phyloP scores from a whole-genome alignment of 768 basidiomycete genomes.

The Plicaturopsis crispa region DNA sequence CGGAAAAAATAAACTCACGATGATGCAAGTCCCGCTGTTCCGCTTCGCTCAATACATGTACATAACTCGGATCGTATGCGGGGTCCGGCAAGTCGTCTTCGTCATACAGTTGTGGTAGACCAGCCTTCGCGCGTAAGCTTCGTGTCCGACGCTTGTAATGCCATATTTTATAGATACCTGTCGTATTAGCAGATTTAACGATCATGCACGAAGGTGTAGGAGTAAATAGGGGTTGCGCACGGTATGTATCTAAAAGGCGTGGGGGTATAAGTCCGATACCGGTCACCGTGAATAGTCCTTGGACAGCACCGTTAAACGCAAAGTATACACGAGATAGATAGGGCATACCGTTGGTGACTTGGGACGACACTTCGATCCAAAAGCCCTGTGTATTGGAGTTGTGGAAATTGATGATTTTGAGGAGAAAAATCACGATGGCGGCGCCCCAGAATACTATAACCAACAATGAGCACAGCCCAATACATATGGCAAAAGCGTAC shows the following conservation, averaged over 20 bases:
- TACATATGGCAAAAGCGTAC: constrained; percentile 9
- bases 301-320: neutral
- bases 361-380: constrained; percentile 76
- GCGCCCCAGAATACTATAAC: constrained; percentile 76
- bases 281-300: constrained; percentile 73
- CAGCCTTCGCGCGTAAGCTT: constrained; percentile 49
- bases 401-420: constrained; percentile 62
- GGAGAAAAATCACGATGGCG: constrained; percentile 69
- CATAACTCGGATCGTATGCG: constrained; percentile 57
- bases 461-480: constrained; percentile 5
- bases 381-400: constrained; percentile 64
- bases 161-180: constrained; percentile 73
- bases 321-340: neutral
- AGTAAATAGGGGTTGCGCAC: constrained; percentile 27
- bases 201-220: neutral
- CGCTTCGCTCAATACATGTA: constrained; percentile 59
- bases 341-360: constrained; percentile 64
- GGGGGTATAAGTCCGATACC: constrained; percentile 77
- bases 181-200: neutral
- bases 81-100: constrained; percentile 81
- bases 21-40: constrained; percentile 60
- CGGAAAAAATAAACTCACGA: constrained; percentile 33
- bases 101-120: constrained; percentile 64
- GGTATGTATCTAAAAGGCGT: constrained; percentile 68
- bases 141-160: constrained; percentile 57